These are phyloP conservation scores for Euphrasia arctica DNA, from an alignment of 305 asterid genomes.

Conservation along the genomic window DNA sequence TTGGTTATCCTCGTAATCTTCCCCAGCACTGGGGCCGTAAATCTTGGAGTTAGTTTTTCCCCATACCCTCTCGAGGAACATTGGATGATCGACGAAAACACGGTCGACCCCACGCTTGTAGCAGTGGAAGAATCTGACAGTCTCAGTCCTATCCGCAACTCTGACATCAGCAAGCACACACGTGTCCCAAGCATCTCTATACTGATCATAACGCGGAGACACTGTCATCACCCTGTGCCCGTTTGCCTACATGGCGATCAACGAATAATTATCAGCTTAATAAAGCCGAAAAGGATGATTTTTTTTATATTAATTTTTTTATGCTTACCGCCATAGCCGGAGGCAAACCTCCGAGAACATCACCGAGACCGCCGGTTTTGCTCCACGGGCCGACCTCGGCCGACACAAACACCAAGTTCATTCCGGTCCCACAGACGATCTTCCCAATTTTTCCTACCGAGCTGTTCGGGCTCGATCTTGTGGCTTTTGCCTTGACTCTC, in stretches of 20 bases:
- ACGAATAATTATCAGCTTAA: neutral
- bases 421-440: slow-evolving; percentile 57
- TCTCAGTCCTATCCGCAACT: slow-evolving; percentile 63
- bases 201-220: slow-evolving; percentile 89
- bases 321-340: slow-evolving; percentile 80
- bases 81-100: slow-evolving; percentile 86
- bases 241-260: slow-evolving; percentile 41
- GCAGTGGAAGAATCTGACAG: slow-evolving; percentile 81
- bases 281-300: neutral
- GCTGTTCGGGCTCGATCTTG: slow-evolving; percentile 25
- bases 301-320: neutral
- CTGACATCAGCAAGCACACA: slow-evolving; percentile 62
- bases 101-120: slow-evolving; percentile 97
- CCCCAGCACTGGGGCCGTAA: slow-evolving; percentile 84
- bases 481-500: slow-evolving; percentile 31
- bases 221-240: slow-evolving; percentile 91
- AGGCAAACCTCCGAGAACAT: slow-evolving; percentile 94
- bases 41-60: slow-evolving; percentile 81
- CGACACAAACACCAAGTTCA: slow-evolving; percentile 54
- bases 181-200: slow-evolving; percentile 94
- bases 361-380: slow-evolving; percentile 97
- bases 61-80: slow-evolving; percentile 89
- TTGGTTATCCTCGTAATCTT: slow-evolving; percentile 78
- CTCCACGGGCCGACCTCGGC: slow-evolving; percentile 94
- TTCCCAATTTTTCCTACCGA: slow-evolving; percentile 20